Evolutionary conservation across 108 stramenopile species (phyloP), one percentile per base, ranked within the genome.

Genomic region (Phaeodactylum tricornutum): DNA sequence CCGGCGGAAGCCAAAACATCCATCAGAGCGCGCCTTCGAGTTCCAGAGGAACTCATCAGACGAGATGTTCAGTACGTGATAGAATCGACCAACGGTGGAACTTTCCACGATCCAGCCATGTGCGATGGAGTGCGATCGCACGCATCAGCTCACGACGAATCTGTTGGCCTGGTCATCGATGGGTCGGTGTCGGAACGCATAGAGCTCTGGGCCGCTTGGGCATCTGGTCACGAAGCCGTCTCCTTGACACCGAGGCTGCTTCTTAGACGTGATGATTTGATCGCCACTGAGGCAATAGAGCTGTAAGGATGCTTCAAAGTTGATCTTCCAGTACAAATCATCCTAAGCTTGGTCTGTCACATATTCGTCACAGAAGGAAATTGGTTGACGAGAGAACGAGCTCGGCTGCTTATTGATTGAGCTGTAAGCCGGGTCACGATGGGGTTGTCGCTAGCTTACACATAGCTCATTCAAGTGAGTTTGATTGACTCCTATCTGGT

Each of bases 41-140:
- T 74, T 46, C 66, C 72, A 35, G 27, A 29, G 8, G 41, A 14
- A 12, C 31, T 67, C 31, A 12, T 44, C 22, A 16, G 16, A 7
- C 3, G 54, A 27, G 49, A 55, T 15, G 33, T 64, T 20, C 60
- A 66, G 46, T 74, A 50, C 33, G 66, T 74, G 23, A 33, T 74
- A 14, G 72, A 74, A 55, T 60, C 41, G 8, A 31, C 50, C 42
- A 50, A 51, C 26, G 60, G 63, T 7, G 61, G 30, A 9, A 20
- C 31, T 2, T 74, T 74, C 44, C 43, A 53, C 6, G 56, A 54
- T 15, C 31, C 36, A 17, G 37, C 29, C 19, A 60, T 63, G 57
- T 74, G 72, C 43, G 62, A 74, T 26, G 72, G 72, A 26, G 33
- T 24, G 8, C 66, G 66, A 21, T 44, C 54, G 29, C 57, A 54